Evolutionary conservation across 129 eudicot species (phyloP).

Genomic region (Flaveria bidentis): DNA sequence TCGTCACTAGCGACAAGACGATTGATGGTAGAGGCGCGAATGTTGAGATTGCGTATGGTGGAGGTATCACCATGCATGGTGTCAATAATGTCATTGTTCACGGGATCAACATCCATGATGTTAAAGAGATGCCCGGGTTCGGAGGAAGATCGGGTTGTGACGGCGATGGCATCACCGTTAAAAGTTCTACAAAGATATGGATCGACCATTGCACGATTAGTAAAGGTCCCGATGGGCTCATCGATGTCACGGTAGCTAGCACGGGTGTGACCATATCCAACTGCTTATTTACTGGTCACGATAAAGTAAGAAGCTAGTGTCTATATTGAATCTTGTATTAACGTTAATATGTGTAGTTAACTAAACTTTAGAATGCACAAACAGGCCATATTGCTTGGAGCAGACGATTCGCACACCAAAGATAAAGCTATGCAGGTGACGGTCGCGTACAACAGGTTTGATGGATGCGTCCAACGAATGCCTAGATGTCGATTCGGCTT

Average conservation of each 20-base stretch:
- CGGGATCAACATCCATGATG: conserved; percentile 54
- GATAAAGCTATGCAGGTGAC: conserved; percentile 71
- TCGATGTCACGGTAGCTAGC: conserved; percentile 63
- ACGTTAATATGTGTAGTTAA: too few species aligned
- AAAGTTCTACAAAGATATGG: conserved; percentile 56
- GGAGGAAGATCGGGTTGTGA: conserved; percentile 54
- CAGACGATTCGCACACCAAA: conserved; percentile 34
- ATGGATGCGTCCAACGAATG: conserved; percentile 74
- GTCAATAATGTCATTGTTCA: conserved; percentile 67
- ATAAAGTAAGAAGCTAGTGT: conserved; percentile 52
- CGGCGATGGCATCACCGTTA: conserved; percentile 59
- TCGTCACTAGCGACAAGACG: conserved; percentile 55
- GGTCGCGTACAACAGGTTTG: conserved; percentile 67
- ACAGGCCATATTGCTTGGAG: conserved; percentile 80
- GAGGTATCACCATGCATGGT: conserved; percentile 50
- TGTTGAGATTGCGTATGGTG: conserved; percentile 64
- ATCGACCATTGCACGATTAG: conserved; percentile 62
- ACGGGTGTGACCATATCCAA: conserved; percentile 71
- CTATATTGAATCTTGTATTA: not conserved
- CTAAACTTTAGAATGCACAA: not conserved
- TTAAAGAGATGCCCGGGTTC: conserved; percentile 41
- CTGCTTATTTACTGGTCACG: conserved; percentile 56
- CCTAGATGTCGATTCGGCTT: conserved; percentile 75
- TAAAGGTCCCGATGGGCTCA: conserved; percentile 55
- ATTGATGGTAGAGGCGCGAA: conserved; percentile 71